These are phyloP conservation scores for Claviceps quebecensis DNA, from an alignment of 2,329 filamentous ascomycete species.

Conservation along the genomic window DNA sequence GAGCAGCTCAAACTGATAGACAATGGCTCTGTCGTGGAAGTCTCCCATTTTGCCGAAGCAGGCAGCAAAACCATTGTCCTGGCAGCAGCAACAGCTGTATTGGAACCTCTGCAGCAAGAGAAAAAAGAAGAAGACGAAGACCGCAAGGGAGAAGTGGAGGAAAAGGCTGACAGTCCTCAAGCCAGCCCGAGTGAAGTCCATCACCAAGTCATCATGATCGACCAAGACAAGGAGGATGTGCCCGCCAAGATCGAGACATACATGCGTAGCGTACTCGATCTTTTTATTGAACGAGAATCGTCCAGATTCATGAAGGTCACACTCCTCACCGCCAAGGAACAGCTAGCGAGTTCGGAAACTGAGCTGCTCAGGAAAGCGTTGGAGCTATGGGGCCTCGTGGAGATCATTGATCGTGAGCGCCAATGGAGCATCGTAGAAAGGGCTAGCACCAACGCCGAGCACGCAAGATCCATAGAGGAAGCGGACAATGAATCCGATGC, in stretches of 20 bases:
- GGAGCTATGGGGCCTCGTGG: slow-evolving; percentile 51
- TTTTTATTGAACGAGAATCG: slow-evolving; percentile 44
- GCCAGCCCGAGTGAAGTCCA: not conserved
- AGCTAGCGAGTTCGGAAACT: slow-evolving; percentile 33
- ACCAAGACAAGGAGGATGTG: slow-evolving; percentile 46
- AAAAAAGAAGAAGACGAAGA: not conserved
- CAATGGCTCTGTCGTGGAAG: slow-evolving; percentile 38
- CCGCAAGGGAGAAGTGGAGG: not conserved
- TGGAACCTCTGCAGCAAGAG: slow-evolving; percentile 21
- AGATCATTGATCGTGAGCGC: slow-evolving; percentile 50
- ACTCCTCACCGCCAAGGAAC: slow-evolving; percentile 37
- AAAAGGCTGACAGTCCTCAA: not conserved
- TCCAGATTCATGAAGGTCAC: slow-evolving; percentile 47
- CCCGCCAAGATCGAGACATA: slow-evolving; percentile 45
- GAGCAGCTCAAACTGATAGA: slow-evolving; percentile 33
- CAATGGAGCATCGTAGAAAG: slow-evolving; percentile 44
- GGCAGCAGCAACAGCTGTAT: slow-evolving; percentile 17
- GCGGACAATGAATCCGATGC: slow-evolving; percentile 32
- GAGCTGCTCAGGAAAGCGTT: slow-evolving; percentile 42
- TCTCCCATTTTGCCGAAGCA: slow-evolving; percentile 43
- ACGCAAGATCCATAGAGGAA: slow-evolving; percentile 35
- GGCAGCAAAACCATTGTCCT: slow-evolving; percentile 31
- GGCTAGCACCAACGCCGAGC: slow-evolving; percentile 25
- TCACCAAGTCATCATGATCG: slow-evolving; percentile 38
- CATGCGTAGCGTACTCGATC: slow-evolving; percentile 41